Conservation (phyloP, 2,329 filamentous ascomycete genomes). For the Phialemoniopsis sp. region DNA sequence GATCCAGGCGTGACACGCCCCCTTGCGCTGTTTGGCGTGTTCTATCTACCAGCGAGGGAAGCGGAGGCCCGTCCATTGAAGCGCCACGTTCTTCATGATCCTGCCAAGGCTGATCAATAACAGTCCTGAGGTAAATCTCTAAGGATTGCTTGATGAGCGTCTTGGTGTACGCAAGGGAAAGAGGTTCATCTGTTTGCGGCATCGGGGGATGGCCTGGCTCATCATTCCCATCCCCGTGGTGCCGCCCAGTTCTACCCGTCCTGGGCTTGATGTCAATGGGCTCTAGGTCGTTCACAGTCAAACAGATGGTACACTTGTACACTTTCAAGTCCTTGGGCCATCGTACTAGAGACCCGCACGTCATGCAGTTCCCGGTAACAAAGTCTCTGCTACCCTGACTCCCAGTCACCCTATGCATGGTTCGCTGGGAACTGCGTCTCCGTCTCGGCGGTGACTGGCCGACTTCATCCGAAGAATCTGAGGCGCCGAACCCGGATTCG, state of each 20-base stretch:
- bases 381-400: slow-evolving; percentile 47
- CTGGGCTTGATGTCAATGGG: slow-evolving; percentile 24
- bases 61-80: no score
- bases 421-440: slow-evolving; percentile 23
- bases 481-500: slow-evolving; percentile 21
- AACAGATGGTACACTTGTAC: slow-evolving; percentile 80
- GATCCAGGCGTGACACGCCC: no score
- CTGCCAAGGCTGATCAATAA: slow-evolving; percentile 8
- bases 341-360: slow-evolving; percentile 74
- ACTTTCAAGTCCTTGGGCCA: slow-evolving; percentile 71
- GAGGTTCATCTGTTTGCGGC: slow-evolving; percentile 12
- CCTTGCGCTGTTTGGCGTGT: no score
- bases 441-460: slow-evolving; percentile 20
- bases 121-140: slow-evolving; percentile 26
- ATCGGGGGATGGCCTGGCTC: no score
- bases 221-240: not conserved
- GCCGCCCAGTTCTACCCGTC: slow-evolving; percentile 11
- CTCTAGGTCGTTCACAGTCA: slow-evolving; percentile 78
- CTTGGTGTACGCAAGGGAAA: slow-evolving; percentile 59
- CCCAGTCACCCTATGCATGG: slow-evolving; percentile 7
- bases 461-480: slow-evolving; percentile 37
- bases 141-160: slow-evolving; percentile 40
- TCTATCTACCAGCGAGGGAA: no score
- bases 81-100: no score
- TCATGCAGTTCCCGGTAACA: slow-evolving; percentile 74